Evolutionary conservation across 176 grass and related monocot genomes (phyloP).

Genomic region (Elaeis guineensis): DNA sequence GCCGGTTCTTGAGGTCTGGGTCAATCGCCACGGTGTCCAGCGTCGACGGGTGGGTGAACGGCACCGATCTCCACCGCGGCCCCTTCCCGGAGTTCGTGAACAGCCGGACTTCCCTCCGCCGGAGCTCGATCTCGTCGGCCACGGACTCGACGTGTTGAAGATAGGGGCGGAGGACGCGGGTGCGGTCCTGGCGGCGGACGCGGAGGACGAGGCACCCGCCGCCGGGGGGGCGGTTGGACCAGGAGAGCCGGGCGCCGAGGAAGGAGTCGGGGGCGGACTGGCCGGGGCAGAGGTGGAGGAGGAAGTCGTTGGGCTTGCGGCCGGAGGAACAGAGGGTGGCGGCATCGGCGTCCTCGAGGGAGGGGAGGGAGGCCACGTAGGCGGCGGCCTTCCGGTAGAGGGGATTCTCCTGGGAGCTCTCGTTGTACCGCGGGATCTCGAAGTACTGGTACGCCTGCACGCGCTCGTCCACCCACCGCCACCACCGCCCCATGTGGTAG

Average conservation of each 20-base stretch:
- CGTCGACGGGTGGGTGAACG: constrained; percentile 78
- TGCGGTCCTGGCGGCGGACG: constrained; percentile 72
- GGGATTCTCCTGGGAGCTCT: constrained; percentile 52
- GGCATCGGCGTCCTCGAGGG: constrained; percentile 62
- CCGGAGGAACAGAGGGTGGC: constrained; percentile 62
- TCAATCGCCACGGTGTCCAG: constrained; percentile 83
- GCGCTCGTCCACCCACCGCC: constrained; percentile 64
- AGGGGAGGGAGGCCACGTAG: constrained; percentile 65
- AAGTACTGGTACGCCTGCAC: constrained; percentile 83
- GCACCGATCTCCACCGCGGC: constrained; percentile 35
- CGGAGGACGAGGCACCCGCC: constrained; percentile 52
- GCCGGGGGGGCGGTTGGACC: constrained; percentile 34
- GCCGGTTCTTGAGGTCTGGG: constrained; percentile 58
- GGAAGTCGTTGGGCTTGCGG: constrained; percentile 67
- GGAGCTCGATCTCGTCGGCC: constrained; percentile 72
- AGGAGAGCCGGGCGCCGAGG: constrained; percentile 63
- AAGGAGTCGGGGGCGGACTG: constrained; percentile 59
- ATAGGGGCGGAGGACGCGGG: constrained; percentile 67
- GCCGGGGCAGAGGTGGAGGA: constrained; percentile 41
- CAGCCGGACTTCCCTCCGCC: constrained; percentile 48
- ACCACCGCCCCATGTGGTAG: constrained; percentile 39
- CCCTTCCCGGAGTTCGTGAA: constrained; percentile 27
- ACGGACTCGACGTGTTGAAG: constrained; percentile 84
- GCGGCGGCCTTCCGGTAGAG: constrained; percentile 69
- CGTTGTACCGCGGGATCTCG: constrained; percentile 55